phyloP scores from a whole-genome alignment of 148 eudicot genomes.

The Agrostemma githago region DNA sequence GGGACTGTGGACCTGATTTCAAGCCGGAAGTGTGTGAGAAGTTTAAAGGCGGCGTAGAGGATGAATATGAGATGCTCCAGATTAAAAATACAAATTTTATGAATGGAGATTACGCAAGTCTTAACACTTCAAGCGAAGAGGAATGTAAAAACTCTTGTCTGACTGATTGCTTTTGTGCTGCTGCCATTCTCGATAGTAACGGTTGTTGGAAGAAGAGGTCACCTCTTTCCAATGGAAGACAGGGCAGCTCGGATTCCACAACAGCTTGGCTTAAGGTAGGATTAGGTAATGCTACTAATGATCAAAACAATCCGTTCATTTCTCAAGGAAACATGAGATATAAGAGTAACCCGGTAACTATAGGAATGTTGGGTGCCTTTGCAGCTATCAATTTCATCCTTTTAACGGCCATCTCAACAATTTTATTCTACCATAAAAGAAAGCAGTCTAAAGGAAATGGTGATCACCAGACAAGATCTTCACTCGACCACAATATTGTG shows the following conservation, averaged over 20 bases:
- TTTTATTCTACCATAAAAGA: no score
- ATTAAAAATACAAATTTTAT: constrained; percentile 34
- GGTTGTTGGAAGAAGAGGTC: constrained; percentile 30
- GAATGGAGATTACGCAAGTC: constrained; percentile 19
- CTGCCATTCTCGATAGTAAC: not conserved
- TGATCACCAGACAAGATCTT: not conserved
- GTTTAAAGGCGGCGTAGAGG: no score
- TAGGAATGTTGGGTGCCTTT: no score
- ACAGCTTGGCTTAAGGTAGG: constrained; percentile 8
- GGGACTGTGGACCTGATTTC: constrained; percentile 42
- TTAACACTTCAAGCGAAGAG: constrained; percentile 1
- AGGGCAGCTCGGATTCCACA: not conserved
- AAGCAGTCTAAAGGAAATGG: no score
- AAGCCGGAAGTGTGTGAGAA: constrained; percentile 17
- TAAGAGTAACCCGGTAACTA: no score
- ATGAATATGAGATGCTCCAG: not conserved
- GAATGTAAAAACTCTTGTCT: constrained; percentile 18
- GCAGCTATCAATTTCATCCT: not conserved
- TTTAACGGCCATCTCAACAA: not conserved
- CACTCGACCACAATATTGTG: not conserved
- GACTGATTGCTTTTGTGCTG: no score
- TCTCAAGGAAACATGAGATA: no score
- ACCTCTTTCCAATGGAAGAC: constrained; percentile 1
- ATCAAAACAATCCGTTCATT: no score
- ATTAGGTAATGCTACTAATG: no score